Evolutionary conservation across 2,329 filamentous ascomycete species (phyloP), one percentile per base, ranked within the genome.

Genomic region (Fusarium cyanostomum): DNA sequence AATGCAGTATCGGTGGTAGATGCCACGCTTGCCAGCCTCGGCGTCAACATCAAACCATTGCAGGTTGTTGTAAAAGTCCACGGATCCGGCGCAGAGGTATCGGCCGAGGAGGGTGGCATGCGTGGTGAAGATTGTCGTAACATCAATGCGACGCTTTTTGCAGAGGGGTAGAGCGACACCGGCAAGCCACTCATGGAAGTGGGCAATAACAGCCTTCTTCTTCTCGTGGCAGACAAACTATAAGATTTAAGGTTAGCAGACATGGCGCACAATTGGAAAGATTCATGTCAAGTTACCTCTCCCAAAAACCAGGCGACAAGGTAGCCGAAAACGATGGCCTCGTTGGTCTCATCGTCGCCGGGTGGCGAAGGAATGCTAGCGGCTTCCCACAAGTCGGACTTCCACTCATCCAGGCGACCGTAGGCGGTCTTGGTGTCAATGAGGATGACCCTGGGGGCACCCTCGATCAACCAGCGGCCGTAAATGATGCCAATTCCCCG

Each of bases 21-120:
- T 98, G 56, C 95, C 95, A 72, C 95, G 92, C 84, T 97, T 98
- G 61, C 95, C 95, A 15, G 95, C 95, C 79, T 99, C 95, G 7
- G 92, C 89, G 75, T 99, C 95, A 27, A 97, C 93, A 74, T 99
- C 94, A 74, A 99, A 98, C 80, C 89, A 91, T 77, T 98, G 94
- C 50, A 99, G 85, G 77, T 98, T 97, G 82, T 98, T 99, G 85
- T 99, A 99, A 76, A 99, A 98, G 76, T 99, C 95, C 63, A 98
- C 95, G 0, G 94, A 97, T 51, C 95, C 95, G 48, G 95, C 95
- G 75, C 95, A 98, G 44, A 98, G 91, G 75, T 99, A 98, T 72
- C 95, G 90, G 62, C 95, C 95, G 44, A 99, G 87, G 10, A 99
- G 86, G 7, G 95, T 98, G 21, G 95, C 95, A 79, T 98, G 95